Base-by-base conservation (phyloP, 768 basidiomycete species). In the Phanerochaete sordida region DNA sequence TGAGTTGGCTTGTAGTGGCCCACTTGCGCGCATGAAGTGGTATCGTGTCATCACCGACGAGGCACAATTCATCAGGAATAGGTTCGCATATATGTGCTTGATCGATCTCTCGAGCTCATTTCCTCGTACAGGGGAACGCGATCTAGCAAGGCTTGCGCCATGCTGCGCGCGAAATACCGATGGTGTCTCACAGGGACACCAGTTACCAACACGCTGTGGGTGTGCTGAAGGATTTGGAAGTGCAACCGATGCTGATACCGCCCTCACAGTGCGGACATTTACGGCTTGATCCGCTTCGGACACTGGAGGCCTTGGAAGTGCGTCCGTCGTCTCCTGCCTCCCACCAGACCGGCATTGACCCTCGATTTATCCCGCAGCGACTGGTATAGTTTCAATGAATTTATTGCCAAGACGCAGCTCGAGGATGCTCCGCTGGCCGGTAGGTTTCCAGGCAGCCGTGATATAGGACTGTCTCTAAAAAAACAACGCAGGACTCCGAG, bases 181-280 rank as follows among this genome's bases (percentile, higher is more conserved):
- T 94, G 92, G 92, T 84, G 85, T 76, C 75, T 93, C 26, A 91
- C 89, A 0, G 88, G 88, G 35, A 90, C 88, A 0, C 88, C 88
- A 1, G 82, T 90, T 11, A 89, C 88, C 0, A 89, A 90, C 58
- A 83, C 85, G 2, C 72, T 85, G 87, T 88, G 65, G 3, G 78
- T 60, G 59, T 37, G 44, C 26, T 43, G 27, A 28, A n/a, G n/a
- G n/a, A n/a, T n/a, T n/a, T n/a, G n/a, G 19, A 26, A 23, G 1
- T 28, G n/a, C n/a, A 46, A 12, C 26, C 13, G 30, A 16, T 35
- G n/a, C 37, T 61, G 16, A 56, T 53, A 48, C 37, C 39, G 7
- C 53, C 15, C 56, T 31, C n/a, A 24, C 64, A 86, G 86, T 23
- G 84, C 84, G 11, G 88, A 90, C 68, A 79, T 90, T 24, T 90